Conservation (phyloP, 129 eudicot genomes). For the Centaurea solstitialis region DNA sequence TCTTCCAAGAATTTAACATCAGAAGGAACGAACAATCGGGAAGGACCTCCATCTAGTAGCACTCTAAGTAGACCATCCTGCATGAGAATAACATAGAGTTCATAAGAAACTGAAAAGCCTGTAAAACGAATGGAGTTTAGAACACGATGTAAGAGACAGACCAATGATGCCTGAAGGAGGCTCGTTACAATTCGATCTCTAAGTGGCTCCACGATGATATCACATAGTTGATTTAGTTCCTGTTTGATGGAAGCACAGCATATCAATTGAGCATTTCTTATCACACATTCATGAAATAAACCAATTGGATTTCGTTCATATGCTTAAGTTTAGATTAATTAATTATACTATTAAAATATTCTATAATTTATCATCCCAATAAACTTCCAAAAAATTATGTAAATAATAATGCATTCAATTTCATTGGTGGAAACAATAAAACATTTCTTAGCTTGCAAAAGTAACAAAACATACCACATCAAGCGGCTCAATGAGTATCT, state of each 20-base stretch:
- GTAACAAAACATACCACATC: constrained; percentile 57
- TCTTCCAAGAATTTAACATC: constrained; percentile 90
- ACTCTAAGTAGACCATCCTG: constrained; percentile 96
- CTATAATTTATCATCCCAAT: background rate
- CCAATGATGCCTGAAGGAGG: constrained; percentile 96
- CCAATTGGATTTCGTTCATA: background rate
- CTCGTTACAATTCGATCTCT: constrained; percentile 93
- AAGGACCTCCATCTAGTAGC: constrained; percentile 90
- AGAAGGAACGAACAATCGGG: constrained; percentile 64
- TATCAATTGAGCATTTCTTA: constrained; percentile 1
- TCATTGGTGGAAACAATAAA: background rate
- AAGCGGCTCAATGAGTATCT: constrained; percentile 75
- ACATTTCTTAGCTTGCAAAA: background rate
- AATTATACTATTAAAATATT: background rate
- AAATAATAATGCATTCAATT: background rate
- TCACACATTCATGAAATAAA: background rate
- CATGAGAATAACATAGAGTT: background rate
- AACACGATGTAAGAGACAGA: constrained; percentile 29
- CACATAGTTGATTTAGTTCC: constrained; percentile 93
- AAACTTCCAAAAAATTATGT: background rate
- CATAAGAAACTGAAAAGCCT: background rate
- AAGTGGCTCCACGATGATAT: constrained; percentile 83
- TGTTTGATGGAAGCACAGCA: constrained; percentile 27
- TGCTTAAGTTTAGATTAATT: background rate
- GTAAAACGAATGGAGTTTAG: background rate